Conservation (phyloP, 2,329 filamentous ascomycete genomes). For the Exophiala phaeomuriformis region DNA sequence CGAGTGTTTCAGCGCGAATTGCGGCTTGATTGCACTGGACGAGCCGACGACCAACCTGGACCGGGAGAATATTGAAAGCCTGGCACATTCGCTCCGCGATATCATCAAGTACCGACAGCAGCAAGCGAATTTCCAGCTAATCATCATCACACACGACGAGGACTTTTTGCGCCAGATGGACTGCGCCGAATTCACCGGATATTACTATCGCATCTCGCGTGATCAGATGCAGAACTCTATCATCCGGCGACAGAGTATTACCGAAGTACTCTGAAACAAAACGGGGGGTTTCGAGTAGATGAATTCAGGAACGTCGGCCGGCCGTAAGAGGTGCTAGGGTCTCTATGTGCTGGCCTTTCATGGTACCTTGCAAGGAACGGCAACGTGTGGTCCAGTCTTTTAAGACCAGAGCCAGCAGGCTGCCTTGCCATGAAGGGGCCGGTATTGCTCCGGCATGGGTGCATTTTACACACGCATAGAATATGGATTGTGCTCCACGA, state of each 20-base stretch:
- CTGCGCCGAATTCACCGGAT: slow-evolving; percentile 85
- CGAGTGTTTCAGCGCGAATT: slow-evolving; percentile 93
- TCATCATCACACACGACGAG: slow-evolving; percentile 98
- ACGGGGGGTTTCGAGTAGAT: not conserved
- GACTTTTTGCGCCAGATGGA: slow-evolving; percentile 91
- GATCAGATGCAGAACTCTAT: slow-evolving; percentile 80
- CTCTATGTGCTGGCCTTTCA: slow-evolving; percentile 5
- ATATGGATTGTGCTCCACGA: no score
- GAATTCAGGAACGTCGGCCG: not conserved
- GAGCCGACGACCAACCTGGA: slow-evolving; percentile 98
- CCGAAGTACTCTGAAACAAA: slow-evolving; percentile 37
- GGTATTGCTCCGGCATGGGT: not conserved
- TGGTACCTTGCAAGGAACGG: slow-evolving; percentile 6
- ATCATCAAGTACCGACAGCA: slow-evolving; percentile 78
- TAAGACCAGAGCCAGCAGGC: not conserved
- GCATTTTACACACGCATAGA: no score
- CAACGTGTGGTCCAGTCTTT: not conserved
- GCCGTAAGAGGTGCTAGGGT: slow-evolving; percentile 2
- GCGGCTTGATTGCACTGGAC: slow-evolving; percentile 91
- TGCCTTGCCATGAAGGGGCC: not conserved
- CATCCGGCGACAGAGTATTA: slow-evolving; percentile 60
- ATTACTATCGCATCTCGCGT: slow-evolving; percentile 79
- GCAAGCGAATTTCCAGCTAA: slow-evolving; percentile 93
- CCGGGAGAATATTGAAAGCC: slow-evolving; percentile 82
- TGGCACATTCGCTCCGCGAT: slow-evolving; percentile 74